Evolutionary conservation across 2,329 filamentous ascomycete genomes (phyloP), one percentile per base, ranked within the genome.

Genomic region (Cladophialophora carrionii): DNA sequence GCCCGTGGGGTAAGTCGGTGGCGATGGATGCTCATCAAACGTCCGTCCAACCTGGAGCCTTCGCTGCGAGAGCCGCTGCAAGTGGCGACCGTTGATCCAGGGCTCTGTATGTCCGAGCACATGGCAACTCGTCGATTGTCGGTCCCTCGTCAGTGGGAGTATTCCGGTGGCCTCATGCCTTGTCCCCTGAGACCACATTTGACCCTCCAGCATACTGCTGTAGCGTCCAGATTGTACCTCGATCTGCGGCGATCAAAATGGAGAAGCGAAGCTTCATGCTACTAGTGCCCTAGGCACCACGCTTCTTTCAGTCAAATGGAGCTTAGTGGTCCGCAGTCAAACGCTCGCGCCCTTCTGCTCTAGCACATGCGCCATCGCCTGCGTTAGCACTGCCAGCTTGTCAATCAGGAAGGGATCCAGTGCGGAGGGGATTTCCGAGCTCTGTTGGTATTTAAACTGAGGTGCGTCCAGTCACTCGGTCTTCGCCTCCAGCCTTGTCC

Each of bases 71-170:
- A 51, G 9, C 48, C 24, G 6, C 37, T 43, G 48, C 20, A 8
- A 51, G 22, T 51, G 22, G 24, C 48, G 48, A 26, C 37, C 37
- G 37, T 17, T 10, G 48, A 51, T 26, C 20, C 22, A 9, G 48
- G 48, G 48, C 20, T 20, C 34, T 51, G 48, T 8, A 51, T 24
- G 20, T 51, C 41, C 41, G n/a, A n/a, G 3, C 12, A 43, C 41
- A n/a, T 43, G 41, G 10, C 3, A 2, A n/a, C 26, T 29, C 26
- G 48, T 17, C 48, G 5, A 51, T 51, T 22, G 5, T 24, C 5
- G 26, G 8, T 10, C 20, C 8, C 43, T 43, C 20, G 57, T 51
- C 46, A 41, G 31, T 60, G 57, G 57, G 57, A 60, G 57, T 60
- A 60, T 52, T 60, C 57, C 57, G 46, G 48, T 34, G 37, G 37